Evolutionary conservation across 768 basidiomycete species (phyloP).

Genomic region (Podaxis mareebaensis): DNA sequence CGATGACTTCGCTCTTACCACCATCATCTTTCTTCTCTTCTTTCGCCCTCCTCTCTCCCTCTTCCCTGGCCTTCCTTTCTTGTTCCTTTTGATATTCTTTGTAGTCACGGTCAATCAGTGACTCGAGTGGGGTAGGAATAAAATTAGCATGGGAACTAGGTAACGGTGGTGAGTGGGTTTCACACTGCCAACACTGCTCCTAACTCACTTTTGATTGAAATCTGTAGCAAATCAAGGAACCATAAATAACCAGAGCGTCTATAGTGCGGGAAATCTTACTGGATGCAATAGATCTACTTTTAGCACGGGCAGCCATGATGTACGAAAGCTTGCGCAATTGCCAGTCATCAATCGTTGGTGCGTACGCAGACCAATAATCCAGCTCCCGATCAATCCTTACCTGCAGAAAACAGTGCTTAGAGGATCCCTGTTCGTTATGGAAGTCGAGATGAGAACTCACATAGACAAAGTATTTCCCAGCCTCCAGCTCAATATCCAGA

Average conservation of each 20-base stretch:
- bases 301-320: slow-evolving; percentile 43
- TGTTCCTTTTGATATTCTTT: slow-evolving; percentile 31
- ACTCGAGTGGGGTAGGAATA: slow-evolving; percentile 35
- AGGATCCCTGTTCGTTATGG: neutral
- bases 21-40: slow-evolving; percentile 17
- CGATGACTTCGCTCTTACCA: neutral
- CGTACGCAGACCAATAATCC: slow-evolving; percentile 16
- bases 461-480: slow-evolving; percentile 46
- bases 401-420: slow-evolving; percentile 18
- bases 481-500: slow-evolving; percentile 40
- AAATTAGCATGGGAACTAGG: slow-evolving; percentile 28
- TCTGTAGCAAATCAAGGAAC: slow-evolving; percentile 22
- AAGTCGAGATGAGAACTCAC: slow-evolving; percentile 24
- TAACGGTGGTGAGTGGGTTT: slow-evolving; percentile 15
- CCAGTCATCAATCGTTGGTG: slow-evolving; percentile 30
- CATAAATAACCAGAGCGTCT: neutral
- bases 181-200: neutral
- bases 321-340: slow-evolving; percentile 40
- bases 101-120: slow-evolving; percentile 37
- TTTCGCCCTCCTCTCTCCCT: slow-evolving; percentile 20
- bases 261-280: slow-evolving; percentile 33
- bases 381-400: slow-evolving; percentile 33
- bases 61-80: slow-evolving; percentile 21
- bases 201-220: slow-evolving; percentile 34
- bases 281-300: slow-evolving; percentile 45